Evolutionary conservation across 2,329 filamentous ascomycete genomes (phyloP), one percentile per base, ranked within the genome.

Genomic region (Apiospora marii): DNA sequence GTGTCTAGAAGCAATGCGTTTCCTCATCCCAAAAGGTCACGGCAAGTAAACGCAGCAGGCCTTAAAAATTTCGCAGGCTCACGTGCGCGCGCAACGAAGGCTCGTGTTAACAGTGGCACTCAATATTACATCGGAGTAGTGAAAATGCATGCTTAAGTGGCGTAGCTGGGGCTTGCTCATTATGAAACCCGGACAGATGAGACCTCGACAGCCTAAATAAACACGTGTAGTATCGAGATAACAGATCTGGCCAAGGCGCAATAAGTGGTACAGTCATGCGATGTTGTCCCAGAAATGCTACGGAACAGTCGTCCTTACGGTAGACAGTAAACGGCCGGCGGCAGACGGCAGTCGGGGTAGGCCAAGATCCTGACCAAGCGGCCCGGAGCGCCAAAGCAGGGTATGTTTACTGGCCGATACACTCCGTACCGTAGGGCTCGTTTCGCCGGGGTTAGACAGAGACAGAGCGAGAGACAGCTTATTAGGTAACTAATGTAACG

Each of bases 401-500:
- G 58, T 22, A 64, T 41, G 58, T 34, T 41, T 41, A n/a, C 10
- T 34, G 53, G 53, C 30, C 30, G 53, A n/a, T 61, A 24, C 27
- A 30, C 27, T 30, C 27, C 27, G 4, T 14, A 64, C 34, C 34
- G 30, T 41, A 64, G 22, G 22, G 58, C 34, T 64, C 58, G 41
- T 64, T 24, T 64, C 58, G 4, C 58, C 34, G 34, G 58, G 34
- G 58, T 64, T 64, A 14, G 34, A n/a, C 19, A 41, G 22, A n/a
- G 30, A 41, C 7, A n/a, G 10, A 64, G 53, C 19, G 22, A 41
- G 30, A 41, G 34, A n/a, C 19, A 64, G 53, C 7, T 64, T 41
- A 64, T 64, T 41, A 64, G 34, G 34, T 64, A 64, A 64, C 14
- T n/a, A 64, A 64, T 41, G 58, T 64, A 64, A 64, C 58, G 12